Conservation (phyloP, 352 stramenopile species). For the Globisporangium uncinulatum region DNA sequence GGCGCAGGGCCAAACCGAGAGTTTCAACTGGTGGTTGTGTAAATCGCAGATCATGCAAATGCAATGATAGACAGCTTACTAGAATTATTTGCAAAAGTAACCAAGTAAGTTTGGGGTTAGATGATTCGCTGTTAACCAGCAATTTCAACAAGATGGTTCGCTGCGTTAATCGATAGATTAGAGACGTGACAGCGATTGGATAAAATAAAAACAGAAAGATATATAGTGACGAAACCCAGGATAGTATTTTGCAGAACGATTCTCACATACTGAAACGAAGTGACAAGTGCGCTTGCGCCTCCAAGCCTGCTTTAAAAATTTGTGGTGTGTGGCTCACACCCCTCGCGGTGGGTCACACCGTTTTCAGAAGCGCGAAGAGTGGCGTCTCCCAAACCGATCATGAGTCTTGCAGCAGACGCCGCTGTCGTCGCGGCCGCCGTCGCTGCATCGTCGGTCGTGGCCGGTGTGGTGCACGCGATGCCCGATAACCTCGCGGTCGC, state of each 20-base stretch:
- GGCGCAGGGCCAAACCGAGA: constrained; percentile 5
- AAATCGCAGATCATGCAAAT: no score
- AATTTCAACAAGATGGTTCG: no score
- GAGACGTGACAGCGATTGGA: no score
- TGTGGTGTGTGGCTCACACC: background rate
- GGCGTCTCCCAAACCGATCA: background rate
- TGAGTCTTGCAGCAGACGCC: background rate
- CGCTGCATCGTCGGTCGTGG: background rate
- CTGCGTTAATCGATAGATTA: no score
- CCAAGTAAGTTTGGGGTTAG: no score
- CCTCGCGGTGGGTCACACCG: background rate
- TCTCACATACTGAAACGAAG: background rate
- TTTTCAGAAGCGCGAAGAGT: background rate
- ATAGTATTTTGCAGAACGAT: background rate
- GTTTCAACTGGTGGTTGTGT: no score
- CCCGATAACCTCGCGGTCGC: background rate
- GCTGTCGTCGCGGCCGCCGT: background rate
- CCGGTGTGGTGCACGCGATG: background rate
- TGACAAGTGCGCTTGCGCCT: background rate
- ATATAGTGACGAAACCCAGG: background rate
- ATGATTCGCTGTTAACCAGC: no score
- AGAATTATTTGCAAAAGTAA: no score
- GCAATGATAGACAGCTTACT: no score
- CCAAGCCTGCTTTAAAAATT: background rate
- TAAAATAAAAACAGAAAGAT: background rate